A percentile compares a stretch with the other conserved stretches of the same genome.
These are phyloP conservation scores for Pseudogymnoascus sp. DNA, from an alignment of 2,329 filamentous ascomycete species.

Conservation along the genomic window DNA sequence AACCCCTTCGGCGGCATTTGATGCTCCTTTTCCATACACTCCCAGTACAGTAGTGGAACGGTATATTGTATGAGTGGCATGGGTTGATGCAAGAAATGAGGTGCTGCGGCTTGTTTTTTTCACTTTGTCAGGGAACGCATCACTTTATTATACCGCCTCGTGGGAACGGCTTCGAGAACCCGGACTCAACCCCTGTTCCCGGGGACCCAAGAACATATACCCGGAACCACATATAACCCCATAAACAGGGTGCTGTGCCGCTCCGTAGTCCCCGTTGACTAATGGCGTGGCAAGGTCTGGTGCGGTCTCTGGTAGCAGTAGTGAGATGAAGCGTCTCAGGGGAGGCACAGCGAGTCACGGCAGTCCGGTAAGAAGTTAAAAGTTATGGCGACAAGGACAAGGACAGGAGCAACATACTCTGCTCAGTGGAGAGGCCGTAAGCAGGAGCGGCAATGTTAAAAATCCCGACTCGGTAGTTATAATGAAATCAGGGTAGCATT, in stretches of 20 bases:
- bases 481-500: not conserved
- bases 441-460: not conserved
- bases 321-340: not conserved
- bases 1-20: constrained; percentile 1
- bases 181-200: not conserved
- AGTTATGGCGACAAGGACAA: not conserved
- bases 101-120: not conserved
- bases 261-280: not conserved
- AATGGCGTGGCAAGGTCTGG: not conserved
- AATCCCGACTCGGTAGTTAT: not conserved
- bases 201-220: not conserved
- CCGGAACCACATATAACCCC: constrained; percentile 1
- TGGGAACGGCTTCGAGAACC: not conserved
- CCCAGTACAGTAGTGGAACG: not conserved
- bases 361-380: not conserved
- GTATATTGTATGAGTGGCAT: not conserved
- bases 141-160: not conserved
- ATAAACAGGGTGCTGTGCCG: not conserved
- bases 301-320: not conserved
- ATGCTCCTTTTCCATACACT: not conserved
- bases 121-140: not conserved
- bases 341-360: not conserved
- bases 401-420: not conserved
- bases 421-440: not conserved
- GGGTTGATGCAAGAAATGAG: not conserved